phyloP scores from a whole-genome alignment of 129 eudicot genomes.

The Silybum marianum region DNA sequence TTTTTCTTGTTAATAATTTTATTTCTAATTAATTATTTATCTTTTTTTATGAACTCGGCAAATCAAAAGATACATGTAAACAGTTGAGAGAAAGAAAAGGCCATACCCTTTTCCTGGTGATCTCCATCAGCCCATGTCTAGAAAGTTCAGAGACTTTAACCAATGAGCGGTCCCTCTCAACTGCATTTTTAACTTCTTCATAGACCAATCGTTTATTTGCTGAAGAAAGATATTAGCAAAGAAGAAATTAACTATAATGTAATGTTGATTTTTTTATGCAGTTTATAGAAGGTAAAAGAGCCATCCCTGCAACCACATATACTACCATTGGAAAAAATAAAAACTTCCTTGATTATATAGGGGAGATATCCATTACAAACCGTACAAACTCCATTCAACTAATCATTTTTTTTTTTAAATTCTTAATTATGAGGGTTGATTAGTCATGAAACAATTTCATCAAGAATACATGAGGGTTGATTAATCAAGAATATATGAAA shows the following conservation, averaged over 20 bases:
- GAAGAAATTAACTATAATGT: slow-evolving; percentile 10
- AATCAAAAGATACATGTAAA: slow-evolving; percentile 8
- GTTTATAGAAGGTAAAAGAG: background rate
- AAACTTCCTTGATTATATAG: background rate
- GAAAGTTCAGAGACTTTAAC: slow-evolving; percentile 90
- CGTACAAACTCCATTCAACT: too few relatives aligned
- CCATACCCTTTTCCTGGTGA: slow-evolving; percentile 88
- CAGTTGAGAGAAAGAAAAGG: background rate
- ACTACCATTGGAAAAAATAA: background rate
- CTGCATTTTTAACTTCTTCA: slow-evolving; percentile 85
- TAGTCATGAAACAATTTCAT: too few relatives aligned
- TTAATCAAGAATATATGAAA: too few relatives aligned
- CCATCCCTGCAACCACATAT: background rate
- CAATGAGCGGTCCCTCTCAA: slow-evolving; percentile 85
- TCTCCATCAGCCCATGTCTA: slow-evolving; percentile 93
- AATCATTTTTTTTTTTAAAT: too few relatives aligned
- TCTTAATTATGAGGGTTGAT: too few relatives aligned
- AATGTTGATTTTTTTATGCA: slow-evolving; percentile 9
- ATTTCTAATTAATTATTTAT: background rate
- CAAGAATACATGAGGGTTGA: too few relatives aligned
- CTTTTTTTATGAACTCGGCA: background rate
- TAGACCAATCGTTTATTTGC: slow-evolving; percentile 84
- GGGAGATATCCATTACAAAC: too few relatives aligned
- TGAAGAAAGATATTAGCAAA: slow-evolving; percentile 34
- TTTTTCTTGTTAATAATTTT: background rate